These are phyloP conservation scores for Omphalea diandra DNA, from an alignment of 441 rosid genomes.

Conservation along the genomic window DNA sequence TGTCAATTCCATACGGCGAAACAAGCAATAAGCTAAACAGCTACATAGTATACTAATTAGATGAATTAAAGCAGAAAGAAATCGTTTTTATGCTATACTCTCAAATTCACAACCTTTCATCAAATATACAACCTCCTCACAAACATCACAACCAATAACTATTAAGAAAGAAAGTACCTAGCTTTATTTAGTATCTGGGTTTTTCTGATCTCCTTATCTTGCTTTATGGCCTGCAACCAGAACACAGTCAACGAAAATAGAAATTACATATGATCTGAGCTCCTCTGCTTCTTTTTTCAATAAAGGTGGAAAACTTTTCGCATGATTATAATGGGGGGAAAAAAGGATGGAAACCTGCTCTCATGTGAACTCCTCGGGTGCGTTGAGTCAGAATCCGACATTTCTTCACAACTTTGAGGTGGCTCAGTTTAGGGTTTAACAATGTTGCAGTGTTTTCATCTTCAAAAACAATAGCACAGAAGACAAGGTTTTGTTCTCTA, in stretches of 20 bases:
- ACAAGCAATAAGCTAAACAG: too few species aligned
- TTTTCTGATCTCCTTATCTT: slow-evolving; percentile 59
- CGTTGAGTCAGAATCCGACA: slow-evolving; percentile 52
- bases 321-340: not conserved
- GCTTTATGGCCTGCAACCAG: slow-evolving; percentile 49
- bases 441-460: too few species aligned
- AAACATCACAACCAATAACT: not conserved
- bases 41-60: too few species aligned
- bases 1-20: too few species aligned
- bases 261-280: too few species aligned
- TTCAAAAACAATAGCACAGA: too few species aligned
- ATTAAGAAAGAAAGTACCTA: slow-evolving; percentile 36
- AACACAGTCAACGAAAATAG: too few species aligned
- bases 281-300: not conserved
- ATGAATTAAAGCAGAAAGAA: too few species aligned
- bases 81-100: too few species aligned
- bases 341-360: slow-evolving; percentile 57
- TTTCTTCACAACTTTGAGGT: not conserved
- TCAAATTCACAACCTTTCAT: too few species aligned
- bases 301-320: not conserved
- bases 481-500: not conserved
- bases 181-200: slow-evolving; percentile 59
- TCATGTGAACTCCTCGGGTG: slow-evolving; percentile 77
- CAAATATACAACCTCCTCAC: too few species aligned
- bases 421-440: slow-evolving; percentile 37